These are phyloP conservation scores for Penicillium sp. DNA, from an alignment of 2,329 filamentous ascomycete species.

Conservation along the genomic window DNA sequence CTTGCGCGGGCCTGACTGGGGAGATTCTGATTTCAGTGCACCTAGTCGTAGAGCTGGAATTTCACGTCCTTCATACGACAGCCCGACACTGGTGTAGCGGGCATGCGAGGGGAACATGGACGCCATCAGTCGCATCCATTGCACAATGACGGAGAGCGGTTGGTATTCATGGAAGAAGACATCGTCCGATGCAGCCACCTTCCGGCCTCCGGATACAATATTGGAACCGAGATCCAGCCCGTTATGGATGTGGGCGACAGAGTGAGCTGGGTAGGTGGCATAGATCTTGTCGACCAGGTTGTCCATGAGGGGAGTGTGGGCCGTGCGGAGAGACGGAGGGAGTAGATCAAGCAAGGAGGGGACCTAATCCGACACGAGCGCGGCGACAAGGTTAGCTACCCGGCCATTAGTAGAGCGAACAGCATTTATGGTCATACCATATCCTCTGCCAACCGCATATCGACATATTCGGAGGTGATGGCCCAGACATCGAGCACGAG, in stretches of 20 bases:
- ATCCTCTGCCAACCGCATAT: conserved; percentile 74
- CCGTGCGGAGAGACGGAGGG: conserved; percentile 67
- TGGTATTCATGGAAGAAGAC: conserved; percentile 94
- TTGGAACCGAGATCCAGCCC: conserved; percentile 26
- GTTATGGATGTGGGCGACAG: no score
- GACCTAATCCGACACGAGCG: conserved; percentile 42
- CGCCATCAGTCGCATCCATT: conserved; percentile 86
- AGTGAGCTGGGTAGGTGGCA: conserved; percentile 64
- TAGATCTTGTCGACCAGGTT: conserved; percentile 75
- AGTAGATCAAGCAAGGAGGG: conserved; percentile 75
- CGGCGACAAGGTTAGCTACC: no score
- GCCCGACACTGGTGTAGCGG: conserved; percentile 70
- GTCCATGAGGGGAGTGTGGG: conserved; percentile 73
- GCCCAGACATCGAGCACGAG: conserved; percentile 91
- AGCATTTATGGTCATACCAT: conserved; percentile 52
- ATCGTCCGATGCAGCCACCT: conserved; percentile 49
- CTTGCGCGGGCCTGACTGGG: conserved; percentile 56
- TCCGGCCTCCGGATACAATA: conserved; percentile 31
- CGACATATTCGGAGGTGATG: conserved; percentile 75
- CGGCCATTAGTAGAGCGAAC: no score
- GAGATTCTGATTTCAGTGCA: conserved; percentile 50
- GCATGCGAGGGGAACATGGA: conserved; percentile 87
- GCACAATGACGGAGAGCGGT: conserved; percentile 75
- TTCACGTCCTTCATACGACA: conserved; percentile 81
- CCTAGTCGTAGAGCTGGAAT: conserved; percentile 80